These are phyloP conservation scores for Cutaneotrichosporon dermatis DNA, from an alignment of 1,284 basidiomycete species.

Conservation along the genomic window DNA sequence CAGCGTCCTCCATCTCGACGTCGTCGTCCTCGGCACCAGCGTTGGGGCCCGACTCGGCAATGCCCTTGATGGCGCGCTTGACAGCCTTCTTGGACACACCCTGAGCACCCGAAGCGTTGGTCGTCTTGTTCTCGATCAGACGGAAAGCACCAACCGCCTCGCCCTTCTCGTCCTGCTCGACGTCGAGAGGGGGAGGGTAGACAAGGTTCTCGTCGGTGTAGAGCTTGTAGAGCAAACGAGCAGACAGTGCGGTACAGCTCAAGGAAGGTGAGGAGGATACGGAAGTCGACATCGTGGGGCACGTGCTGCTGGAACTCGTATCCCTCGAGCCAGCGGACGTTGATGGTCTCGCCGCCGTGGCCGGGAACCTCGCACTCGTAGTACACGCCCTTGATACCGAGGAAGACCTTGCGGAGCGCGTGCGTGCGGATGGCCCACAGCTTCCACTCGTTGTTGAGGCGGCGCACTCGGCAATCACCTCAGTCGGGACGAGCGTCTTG, in stretches of 20 bases:
- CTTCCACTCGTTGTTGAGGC: slow-evolving; percentile 81
- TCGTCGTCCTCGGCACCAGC: slow-evolving; percentile 30
- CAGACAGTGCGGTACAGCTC: slow-evolving; percentile 97
- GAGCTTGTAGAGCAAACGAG: slow-evolving; percentile 92
- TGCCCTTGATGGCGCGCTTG: slow-evolving; percentile 54
- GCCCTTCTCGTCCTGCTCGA: slow-evolving; percentile 75
- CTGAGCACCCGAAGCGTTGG: slow-evolving; percentile 31
- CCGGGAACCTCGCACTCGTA: slow-evolving; percentile 83
- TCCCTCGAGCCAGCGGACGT: slow-evolving; percentile 86
- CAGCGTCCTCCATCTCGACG: slow-evolving; percentile 43
- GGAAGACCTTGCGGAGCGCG: slow-evolving; percentile 83
- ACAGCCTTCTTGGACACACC: slow-evolving; percentile 45
- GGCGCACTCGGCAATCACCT: slow-evolving; percentile 87
- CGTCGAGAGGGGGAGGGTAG: slow-evolving; percentile 89
- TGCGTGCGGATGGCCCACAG: slow-evolving; percentile 88
- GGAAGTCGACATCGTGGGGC: slow-evolving; percentile 91
- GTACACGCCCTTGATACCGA: slow-evolving; percentile 98
- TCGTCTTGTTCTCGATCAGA: slow-evolving; percentile 60
- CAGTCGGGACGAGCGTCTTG: slow-evolving; percentile 65
- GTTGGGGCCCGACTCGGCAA: slow-evolving; percentile 32
- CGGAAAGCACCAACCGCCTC: slow-evolving; percentile 87
- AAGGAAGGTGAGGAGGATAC: slow-evolving; percentile 95
- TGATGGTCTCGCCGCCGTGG: slow-evolving; percentile 73
- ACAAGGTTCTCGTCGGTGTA: slow-evolving; percentile 91
- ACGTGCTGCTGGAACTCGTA: slow-evolving; percentile 98